Conservation (phyloP, 179 eudicot species). For the Vitellaria paradoxa region DNA sequence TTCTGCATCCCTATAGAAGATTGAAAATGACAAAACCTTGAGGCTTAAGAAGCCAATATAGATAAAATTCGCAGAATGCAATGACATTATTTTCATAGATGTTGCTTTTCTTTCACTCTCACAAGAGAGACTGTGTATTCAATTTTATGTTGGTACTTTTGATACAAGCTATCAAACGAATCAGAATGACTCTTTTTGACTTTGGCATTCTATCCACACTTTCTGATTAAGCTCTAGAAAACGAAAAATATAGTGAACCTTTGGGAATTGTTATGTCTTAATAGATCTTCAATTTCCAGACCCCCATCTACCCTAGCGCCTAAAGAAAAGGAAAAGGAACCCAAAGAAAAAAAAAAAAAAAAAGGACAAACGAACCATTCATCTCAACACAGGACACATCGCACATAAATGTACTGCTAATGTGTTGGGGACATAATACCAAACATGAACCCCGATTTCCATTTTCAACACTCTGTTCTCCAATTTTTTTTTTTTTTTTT, state of each 20-base stretch:
- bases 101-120: neutral
- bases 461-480: no score
- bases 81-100: neutral
- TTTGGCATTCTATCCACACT: neutral
- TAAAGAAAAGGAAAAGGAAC: no score
- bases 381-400: no score
- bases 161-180: neutral
- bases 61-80: neutral
- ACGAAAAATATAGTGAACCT: neutral
- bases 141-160: neutral
- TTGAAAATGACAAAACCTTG: neutral
- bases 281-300: no score
- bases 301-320: no score
- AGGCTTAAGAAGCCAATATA: neutral
- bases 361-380: no score
- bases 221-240: neutral
- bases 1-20: conserved; percentile 13
- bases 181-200: neutral
- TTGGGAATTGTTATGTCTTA: no score
- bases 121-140: neutral
- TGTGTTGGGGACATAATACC: no score
- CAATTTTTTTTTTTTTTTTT: no score
- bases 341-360: no score
- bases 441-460: no score
- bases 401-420: no score